Percentiles rank a stretch among this genome's conserved stretches.
Evolutionary conservation across 768 basidiomycete species (phyloP).

Genomic region (Pleurotus tuber-regium): DNA sequence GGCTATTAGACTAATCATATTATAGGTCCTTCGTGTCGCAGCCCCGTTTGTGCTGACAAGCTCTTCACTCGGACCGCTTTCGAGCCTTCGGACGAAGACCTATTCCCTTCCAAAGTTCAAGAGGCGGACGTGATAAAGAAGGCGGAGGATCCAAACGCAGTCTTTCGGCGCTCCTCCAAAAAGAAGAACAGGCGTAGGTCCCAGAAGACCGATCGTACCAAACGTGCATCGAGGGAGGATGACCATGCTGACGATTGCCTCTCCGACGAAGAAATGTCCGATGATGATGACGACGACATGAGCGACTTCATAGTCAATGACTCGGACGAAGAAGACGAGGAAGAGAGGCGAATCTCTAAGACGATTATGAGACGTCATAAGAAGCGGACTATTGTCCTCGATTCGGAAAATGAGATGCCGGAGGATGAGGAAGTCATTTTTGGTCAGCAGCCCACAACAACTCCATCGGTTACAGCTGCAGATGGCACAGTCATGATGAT

Average conservation of each 20-base stretch:
- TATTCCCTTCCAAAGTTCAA: conserved; percentile 27
- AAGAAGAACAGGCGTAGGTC: conserved; percentile 29
- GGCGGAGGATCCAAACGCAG: conserved; percentile 11
- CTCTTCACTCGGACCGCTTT: conserved; percentile 60
- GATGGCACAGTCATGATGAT: conserved; percentile 35
- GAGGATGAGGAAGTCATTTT: conserved; percentile 42
- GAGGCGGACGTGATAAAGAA: conserved; percentile 31
- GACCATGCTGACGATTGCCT: conserved; percentile 23
- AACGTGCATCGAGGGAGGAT: conserved; percentile 16
- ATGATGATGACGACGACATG: conserved; percentile 41
- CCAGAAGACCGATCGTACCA: conserved; percentile 15
- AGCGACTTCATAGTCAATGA: conserved; percentile 52
- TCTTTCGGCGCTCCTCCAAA: not conserved
- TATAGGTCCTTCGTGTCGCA: conserved; percentile 61
- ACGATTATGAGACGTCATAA: conserved; percentile 34
- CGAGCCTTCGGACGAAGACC: conserved; percentile 53
- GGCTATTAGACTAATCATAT: conserved; percentile 1
- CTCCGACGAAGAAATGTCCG: conserved; percentile 30
- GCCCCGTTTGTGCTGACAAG: conserved; percentile 39
- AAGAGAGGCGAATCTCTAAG: conserved; percentile 44
- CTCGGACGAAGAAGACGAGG: conserved; percentile 48
- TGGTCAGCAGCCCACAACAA: conserved; percentile 27
- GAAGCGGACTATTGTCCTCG: conserved; percentile 38
- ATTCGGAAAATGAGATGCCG: conserved; percentile 43
- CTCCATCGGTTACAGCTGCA: conserved; percentile 26